Conservation (phyloP, 2,329 filamentous ascomycete species). For the Trichothecium sympodiale region DNA sequence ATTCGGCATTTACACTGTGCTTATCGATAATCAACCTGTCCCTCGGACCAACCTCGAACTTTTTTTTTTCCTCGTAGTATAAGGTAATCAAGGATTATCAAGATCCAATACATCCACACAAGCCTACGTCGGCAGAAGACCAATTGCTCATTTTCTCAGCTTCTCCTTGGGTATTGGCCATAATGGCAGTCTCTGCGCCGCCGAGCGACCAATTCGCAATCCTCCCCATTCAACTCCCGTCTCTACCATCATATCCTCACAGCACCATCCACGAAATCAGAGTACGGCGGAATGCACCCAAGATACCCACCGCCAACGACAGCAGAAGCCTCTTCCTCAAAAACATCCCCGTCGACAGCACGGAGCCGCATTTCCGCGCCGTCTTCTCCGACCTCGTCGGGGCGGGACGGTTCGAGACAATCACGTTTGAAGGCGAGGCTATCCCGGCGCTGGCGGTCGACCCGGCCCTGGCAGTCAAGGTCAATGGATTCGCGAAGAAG, state of each 20-base stretch:
- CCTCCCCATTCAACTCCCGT: slow-evolving; percentile 56
- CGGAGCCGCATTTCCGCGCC: slow-evolving; percentile 61
- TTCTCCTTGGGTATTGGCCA: background rate
- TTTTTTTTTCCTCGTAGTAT: background rate
- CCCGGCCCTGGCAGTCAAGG: slow-evolving; percentile 34
- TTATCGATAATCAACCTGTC: slow-evolving; percentile 2
- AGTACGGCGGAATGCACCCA: slow-evolving; percentile 72
- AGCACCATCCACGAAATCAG: slow-evolving; percentile 73
- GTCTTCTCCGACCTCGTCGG: slow-evolving; percentile 67
- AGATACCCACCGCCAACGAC: slow-evolving; percentile 62
- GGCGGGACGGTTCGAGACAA: slow-evolving; percentile 65
- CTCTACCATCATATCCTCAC: slow-evolving; percentile 49
- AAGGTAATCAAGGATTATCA: background rate
- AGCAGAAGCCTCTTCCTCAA: slow-evolving; percentile 79
- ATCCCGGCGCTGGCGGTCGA: slow-evolving; percentile 28
- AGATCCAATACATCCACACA: background rate
- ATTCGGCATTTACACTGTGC: background rate
- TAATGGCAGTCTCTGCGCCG: slow-evolving; percentile 15
- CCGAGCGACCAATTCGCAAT: slow-evolving; percentile 49
- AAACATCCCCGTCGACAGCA: slow-evolving; percentile 79
- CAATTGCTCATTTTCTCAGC: too few species aligned
- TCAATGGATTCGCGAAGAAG: slow-evolving; percentile 27
- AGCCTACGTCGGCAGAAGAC: too few species aligned
- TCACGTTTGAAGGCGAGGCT: slow-evolving; percentile 59
- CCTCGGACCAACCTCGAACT: background rate